Percentiles rank a stretch among this genome's conserved stretches.
phyloP scores from a whole-genome alignment of 73 alveolate species.

The Effrenium voratum region DNA sequence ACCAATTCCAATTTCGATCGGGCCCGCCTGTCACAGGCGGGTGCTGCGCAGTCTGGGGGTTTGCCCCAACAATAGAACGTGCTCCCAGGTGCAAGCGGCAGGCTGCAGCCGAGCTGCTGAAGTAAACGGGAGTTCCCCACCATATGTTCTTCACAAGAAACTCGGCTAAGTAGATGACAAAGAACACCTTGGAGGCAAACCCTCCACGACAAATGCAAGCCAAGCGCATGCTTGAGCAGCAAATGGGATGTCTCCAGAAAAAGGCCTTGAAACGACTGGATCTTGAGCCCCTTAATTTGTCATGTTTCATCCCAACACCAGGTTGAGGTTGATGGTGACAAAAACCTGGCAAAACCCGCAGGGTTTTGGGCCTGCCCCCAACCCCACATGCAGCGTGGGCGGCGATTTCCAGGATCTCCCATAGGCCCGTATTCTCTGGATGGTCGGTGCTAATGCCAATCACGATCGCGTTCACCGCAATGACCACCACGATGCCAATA shows the following conservation, averaged over 20 bases:
- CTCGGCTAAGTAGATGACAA: slow-evolving; percentile 39
- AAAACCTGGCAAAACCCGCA: neutral
- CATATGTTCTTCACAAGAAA: slow-evolving; percentile 38
- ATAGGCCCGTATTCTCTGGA: neutral
- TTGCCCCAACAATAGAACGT: neutral
- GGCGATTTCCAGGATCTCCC: slow-evolving; percentile 32
- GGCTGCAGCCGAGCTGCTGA: slow-evolving; percentile 21
- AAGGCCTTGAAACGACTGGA: neutral
- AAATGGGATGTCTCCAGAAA: neutral
- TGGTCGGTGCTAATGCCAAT: slow-evolving; percentile 29
- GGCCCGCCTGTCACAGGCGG: slow-evolving; percentile 19
- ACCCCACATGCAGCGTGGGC: neutral
- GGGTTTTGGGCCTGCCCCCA: neutral
- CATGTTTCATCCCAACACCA: neutral
- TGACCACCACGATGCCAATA: slow-evolving; percentile 78
- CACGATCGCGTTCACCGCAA: slow-evolving; percentile 49
- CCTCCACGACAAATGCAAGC: no score
- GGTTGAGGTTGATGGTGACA: no score
- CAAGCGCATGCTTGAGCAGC: neutral
- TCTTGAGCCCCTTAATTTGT: neutral
- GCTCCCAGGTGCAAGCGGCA: neutral
- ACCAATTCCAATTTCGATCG: slow-evolving; percentile 42
- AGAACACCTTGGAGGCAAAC: slow-evolving; percentile 12
- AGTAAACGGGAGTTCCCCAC: slow-evolving; percentile 51
- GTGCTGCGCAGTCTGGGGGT: neutral